Base-by-base conservation (phyloP, 148 eudicot species). In the Agrostemma githago region DNA sequence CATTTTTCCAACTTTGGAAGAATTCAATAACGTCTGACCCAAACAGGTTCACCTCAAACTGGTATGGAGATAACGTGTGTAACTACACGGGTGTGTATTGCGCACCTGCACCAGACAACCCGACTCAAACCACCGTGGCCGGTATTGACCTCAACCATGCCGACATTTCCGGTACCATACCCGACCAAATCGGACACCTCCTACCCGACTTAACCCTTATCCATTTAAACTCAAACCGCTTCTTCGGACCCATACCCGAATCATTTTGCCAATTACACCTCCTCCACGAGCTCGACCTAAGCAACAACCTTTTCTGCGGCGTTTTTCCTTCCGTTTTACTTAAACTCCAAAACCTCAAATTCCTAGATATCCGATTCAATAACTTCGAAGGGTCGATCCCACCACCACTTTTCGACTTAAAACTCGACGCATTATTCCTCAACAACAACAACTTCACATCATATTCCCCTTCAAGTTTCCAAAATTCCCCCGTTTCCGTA, bases 81-180 rank as follows among this genome's bases (percentile, higher is more conserved):
- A 51, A 41, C 78, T 93, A 93, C 85, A 81, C 70, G 8, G 98
- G 98, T 12, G 87, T 93, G 43, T 90, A 66, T 65, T 93, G 98
- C 53, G 92, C 96, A 19, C 85, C 89, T 0, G 85, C 96, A 5
- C 98, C 81, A 0, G 89, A 90, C 21, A 74, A 87, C 68, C 80
- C 83, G 0, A 0, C 76, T 9, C 7, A 76, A 66, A 60, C 51
- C 26, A 90, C 96, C 0, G 96, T 93, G 4, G 96, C 98, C 5
- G 98, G 98, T 0, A 76, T 92, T 2, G 98, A 92, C 66, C 89
- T 92, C 14, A 92, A 92, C 83, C 90, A 86, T 11, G 96, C 83
- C 2, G 60, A 76, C 43, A 69, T 92, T 41, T 56, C 85, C 8
- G 96, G 96, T 0, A 21, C 71, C 17, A 60, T 92, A 8, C 90